phyloP scores from a whole-genome alignment of 805 yeast species.

The Naumovozyma castellii region DNA sequence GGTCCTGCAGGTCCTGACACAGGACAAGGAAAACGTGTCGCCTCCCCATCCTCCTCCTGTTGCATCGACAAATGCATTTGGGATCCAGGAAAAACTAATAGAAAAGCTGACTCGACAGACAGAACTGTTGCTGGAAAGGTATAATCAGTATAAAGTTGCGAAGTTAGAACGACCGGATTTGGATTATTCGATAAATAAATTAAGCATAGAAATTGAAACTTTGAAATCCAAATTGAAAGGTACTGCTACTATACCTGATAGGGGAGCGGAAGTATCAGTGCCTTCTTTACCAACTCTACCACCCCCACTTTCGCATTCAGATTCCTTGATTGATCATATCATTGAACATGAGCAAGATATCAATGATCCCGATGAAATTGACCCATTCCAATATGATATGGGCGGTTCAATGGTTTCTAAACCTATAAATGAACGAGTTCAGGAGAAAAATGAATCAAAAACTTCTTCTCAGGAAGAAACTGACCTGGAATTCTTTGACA shows the following conservation, averaged over 20 bases:
- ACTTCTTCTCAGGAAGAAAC: neutral
- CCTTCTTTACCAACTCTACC: too few relatives aligned
- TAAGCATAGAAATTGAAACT: neutral
- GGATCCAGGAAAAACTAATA: constrained; percentile 2
- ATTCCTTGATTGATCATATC: too few relatives aligned
- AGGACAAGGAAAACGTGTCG: too few relatives aligned
- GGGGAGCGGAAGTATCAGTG: too few relatives aligned
- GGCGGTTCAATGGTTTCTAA: neutral
- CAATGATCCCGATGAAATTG: neutral
- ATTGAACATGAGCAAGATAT: neutral
- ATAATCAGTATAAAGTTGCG: neutral
- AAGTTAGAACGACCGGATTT: neutral
- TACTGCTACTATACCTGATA: too few relatives aligned
- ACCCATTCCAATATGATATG: neutral
- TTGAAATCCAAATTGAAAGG: too few relatives aligned
- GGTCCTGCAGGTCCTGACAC: constrained; percentile 5
- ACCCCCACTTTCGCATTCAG: too few relatives aligned
- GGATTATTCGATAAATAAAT: neutral
- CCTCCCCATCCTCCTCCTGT: too few relatives aligned
- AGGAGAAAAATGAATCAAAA: neutral
- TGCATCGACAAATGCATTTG: too few relatives aligned
- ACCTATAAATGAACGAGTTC: neutral
- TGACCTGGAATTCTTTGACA: neutral
- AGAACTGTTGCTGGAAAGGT: neutral
- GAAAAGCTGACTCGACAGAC: neutral